Percentiles rank a stretch among this genome's conserved stretches.
Conservation (phyloP, 306 rosid species). For the Quercus engelmannii region DNA sequence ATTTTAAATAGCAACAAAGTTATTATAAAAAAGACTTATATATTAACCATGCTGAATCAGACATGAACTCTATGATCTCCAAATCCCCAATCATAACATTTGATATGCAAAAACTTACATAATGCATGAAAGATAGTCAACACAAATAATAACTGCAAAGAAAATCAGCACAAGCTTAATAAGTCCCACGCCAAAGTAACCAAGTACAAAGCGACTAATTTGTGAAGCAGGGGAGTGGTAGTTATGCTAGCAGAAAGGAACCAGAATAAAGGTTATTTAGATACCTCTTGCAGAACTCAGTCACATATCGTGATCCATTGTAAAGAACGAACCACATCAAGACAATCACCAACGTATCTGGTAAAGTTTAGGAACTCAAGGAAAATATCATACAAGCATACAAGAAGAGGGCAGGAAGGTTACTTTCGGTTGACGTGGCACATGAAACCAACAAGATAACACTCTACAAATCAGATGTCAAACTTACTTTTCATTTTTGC, state of each 20-base stretch:
- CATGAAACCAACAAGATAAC: background rate
- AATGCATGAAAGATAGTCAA: background rate
- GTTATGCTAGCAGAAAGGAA: background rate
- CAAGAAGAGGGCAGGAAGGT: background rate
- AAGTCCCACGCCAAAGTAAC: background rate
- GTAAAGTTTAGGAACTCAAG: conserved; percentile 39
- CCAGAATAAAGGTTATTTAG: background rate
- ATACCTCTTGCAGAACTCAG: conserved; percentile 66
- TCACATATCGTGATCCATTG: conserved; percentile 43
- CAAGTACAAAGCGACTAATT: background rate
- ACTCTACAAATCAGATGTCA: background rate
- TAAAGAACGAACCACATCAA: conserved; percentile 70
- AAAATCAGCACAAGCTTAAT: background rate
- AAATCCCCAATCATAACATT: background rate
- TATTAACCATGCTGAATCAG: background rate
- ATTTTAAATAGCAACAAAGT: background rate
- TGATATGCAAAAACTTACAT: background rate
- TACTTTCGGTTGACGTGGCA: background rate
- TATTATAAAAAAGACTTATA: background rate
- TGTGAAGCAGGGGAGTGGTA: background rate
- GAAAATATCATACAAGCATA: conserved; percentile 11
- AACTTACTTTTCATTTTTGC: background rate
- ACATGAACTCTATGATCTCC: background rate
- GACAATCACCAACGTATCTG: conserved; percentile 67
- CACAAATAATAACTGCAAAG: background rate